phyloP scores from a whole-genome alignment of 495 filamentous ascomycete genomes.

The Aspergillus mulundensis region DNA sequence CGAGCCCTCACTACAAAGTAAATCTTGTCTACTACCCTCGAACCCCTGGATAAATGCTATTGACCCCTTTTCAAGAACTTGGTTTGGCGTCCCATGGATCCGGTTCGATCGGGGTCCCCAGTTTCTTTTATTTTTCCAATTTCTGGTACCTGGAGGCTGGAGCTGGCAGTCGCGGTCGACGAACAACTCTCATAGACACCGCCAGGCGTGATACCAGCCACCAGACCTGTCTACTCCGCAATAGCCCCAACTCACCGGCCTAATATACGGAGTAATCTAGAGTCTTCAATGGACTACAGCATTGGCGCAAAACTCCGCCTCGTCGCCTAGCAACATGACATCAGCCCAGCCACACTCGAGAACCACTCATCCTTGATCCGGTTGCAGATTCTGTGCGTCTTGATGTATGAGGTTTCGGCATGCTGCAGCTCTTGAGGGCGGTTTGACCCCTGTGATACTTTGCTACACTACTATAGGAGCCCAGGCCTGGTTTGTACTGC shows the following conservation, averaged over 20 bases:
- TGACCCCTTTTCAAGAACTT: slow-evolving; percentile 1
- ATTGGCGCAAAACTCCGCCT: not conserved
- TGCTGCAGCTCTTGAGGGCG: not conserved
- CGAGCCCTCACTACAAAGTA: not conserved
- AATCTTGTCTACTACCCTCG: not conserved
- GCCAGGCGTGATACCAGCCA: no score
- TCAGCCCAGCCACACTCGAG: slow-evolving; percentile 6
- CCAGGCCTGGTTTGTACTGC: not conserved
- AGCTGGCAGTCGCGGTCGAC: no score
- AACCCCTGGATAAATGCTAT: not conserved
- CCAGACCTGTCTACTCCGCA: no score
- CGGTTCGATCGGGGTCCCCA: not conserved
- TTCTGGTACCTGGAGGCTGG: not conserved
- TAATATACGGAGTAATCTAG: not conserved
- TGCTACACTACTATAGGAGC: not conserved
- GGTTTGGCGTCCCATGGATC: not conserved
- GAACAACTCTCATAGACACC: not conserved
- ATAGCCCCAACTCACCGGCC: no score
- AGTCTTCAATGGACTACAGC: not conserved
- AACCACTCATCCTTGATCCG: not conserved
- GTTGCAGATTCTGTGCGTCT: slow-evolving; percentile 4
- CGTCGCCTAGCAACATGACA: slow-evolving; percentile 6
- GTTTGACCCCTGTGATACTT: not conserved
- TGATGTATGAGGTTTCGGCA: not conserved
- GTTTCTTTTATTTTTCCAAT: not conserved